Percentiles rank a stretch among this genome's conserved stretches.
Conservation (phyloP, 2,329 filamentous ascomycete species). For the Eurotiales sp. region DNA sequence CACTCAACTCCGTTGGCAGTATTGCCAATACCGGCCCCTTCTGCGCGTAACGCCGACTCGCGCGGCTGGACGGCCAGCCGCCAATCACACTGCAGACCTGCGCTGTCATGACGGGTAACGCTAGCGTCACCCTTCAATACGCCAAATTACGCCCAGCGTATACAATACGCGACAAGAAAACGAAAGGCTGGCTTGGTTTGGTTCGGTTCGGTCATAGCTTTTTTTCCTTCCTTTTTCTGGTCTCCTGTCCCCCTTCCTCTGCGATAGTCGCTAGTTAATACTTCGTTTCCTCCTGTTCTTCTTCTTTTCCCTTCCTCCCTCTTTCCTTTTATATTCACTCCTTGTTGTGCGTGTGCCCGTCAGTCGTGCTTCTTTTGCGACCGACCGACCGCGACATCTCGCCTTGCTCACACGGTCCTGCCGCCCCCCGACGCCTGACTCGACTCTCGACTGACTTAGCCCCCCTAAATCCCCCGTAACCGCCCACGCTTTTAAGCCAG, state of each 20-base stretch:
- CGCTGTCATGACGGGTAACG: background rate
- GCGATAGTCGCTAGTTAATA: background rate
- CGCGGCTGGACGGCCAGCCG: background rate
- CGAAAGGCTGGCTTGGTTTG: background rate
- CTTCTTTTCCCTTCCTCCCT: background rate
- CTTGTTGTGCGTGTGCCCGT: background rate
- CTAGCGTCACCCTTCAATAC: too few species aligned
- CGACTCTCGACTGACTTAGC: background rate
- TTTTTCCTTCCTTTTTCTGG: slow-evolving; percentile 8
- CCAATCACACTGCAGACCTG: background rate
- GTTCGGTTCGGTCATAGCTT: slow-evolving; percentile 4
- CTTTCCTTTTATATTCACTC: background rate
- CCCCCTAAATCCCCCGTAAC: slow-evolving; percentile 1
- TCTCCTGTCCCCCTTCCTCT: background rate
- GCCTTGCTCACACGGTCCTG: slow-evolving; percentile 13
- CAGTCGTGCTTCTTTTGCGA: background rate
- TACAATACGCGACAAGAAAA: background rate
- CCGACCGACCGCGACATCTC: slow-evolving; percentile 10
- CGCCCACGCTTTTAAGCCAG: background rate
- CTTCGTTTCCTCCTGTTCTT: background rate
- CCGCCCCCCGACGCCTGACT: slow-evolving; percentile 10
- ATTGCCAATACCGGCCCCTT: slow-evolving; percentile 8
- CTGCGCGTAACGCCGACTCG: background rate
- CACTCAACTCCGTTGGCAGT: background rate
- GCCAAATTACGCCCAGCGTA: background rate